Conservation (phyloP, 1,284 basidiomycete genomes). For the Albatrellus sp. region DNA sequence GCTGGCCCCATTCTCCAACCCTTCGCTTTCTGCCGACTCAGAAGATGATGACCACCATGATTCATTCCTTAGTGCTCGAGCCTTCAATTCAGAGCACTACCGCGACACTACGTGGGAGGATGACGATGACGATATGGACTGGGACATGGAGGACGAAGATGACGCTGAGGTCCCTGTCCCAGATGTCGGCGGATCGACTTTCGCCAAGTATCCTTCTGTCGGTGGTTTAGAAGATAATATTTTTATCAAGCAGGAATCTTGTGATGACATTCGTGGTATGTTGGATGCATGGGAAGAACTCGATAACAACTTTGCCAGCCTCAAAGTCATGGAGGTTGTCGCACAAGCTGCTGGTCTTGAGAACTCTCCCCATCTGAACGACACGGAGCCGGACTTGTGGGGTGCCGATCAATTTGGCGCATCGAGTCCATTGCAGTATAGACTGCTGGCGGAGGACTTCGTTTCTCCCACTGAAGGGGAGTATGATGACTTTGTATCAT, state of each 20-base stretch:
- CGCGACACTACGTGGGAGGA: slow-evolving; percentile 10
- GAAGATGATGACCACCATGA: slow-evolving; percentile 36
- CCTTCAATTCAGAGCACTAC: slow-evolving; percentile 15
- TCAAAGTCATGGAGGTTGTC: slow-evolving; percentile 27
- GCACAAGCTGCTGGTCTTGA: slow-evolving; percentile 24
- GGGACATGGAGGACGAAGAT: slow-evolving; percentile 16
- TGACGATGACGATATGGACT: slow-evolving; percentile 17
- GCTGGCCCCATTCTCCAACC: slow-evolving; percentile 38
- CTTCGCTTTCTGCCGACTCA: slow-evolving; percentile 54
- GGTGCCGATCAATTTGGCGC: slow-evolving; percentile 20
- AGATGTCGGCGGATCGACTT: background rate
- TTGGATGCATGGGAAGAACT: slow-evolving; percentile 56
- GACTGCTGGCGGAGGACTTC: slow-evolving; percentile 17
- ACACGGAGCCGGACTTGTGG: slow-evolving; percentile 36
- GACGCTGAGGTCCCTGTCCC: slow-evolving; percentile 16
- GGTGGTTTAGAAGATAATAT: slow-evolving; percentile 22
- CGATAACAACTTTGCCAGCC: slow-evolving; percentile 10
- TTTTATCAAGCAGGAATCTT: slow-evolving; percentile 45
- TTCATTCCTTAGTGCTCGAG: slow-evolving; percentile 29
- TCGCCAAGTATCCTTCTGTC: slow-evolving; percentile 22
- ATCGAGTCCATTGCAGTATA: slow-evolving; percentile 1
- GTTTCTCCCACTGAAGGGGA: slow-evolving; percentile 21
- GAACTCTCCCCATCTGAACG: slow-evolving; percentile 21
- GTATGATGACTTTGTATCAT: slow-evolving; percentile 13
- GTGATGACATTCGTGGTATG: slow-evolving; percentile 33